These are phyloP conservation scores for Penicillium cinerascens DNA, from an alignment of 495 filamentous ascomycete genomes.

Conservation along the genomic window DNA sequence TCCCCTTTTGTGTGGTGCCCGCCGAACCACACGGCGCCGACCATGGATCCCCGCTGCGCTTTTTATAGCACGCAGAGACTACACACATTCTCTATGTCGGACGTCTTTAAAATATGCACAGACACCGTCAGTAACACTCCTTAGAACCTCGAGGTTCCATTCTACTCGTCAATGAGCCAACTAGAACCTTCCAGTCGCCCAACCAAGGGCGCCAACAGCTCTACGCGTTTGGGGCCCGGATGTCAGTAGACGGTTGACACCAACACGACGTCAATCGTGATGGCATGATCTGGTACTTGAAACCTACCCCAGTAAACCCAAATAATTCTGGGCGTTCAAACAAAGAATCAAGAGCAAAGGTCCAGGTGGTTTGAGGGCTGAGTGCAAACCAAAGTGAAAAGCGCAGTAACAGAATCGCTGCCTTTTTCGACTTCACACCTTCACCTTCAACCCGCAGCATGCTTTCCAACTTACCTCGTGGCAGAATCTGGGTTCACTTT, in stretches of 20 bases:
- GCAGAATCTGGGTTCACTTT: background rate
- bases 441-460: background rate
- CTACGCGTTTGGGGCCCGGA: background rate
- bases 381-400: background rate
- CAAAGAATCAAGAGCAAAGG: background rate
- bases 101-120: background rate
- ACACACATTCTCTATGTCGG: background rate
- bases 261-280: background rate
- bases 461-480: background rate
- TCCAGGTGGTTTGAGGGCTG: background rate
- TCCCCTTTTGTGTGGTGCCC: background rate
- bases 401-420: background rate
- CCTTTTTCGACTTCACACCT: background rate
- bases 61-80: conserved; percentile 3
- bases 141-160: no score
- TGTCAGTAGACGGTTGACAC: background rate
- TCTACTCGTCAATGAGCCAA: no score
- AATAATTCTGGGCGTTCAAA: background rate
- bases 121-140: no score
- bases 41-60: conserved; percentile 7
- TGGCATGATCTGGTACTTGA: background rate
- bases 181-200: no score
- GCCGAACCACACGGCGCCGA: background rate
- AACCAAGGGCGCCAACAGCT: no score
- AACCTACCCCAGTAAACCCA: background rate